Conservation (phyloP, 169 alveolate species). For the Plasmodium cynomolgi region DNA sequence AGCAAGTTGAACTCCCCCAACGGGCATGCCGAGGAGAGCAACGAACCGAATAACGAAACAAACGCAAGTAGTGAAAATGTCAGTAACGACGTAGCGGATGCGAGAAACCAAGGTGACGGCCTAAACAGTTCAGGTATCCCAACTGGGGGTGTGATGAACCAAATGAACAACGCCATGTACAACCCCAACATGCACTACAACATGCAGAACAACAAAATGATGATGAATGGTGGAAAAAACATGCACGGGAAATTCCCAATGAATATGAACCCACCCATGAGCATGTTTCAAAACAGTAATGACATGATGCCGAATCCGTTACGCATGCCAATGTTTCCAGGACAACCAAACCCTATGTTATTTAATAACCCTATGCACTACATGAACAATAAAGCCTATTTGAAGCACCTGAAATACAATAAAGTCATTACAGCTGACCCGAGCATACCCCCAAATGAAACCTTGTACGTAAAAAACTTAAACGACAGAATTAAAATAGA, state of each 20-base stretch:
- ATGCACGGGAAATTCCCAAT: slow-evolving; percentile 19
- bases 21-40: neutral
- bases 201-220: slow-evolving; percentile 12
- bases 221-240: slow-evolving; percentile 1
- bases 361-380: slow-evolving; percentile 43
- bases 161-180: neutral
- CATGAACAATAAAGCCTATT: slow-evolving; percentile 71
- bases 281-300: neutral
- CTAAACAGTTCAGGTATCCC: neutral
- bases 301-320: slow-evolving; percentile 26
- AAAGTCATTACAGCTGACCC: slow-evolving; percentile 82
- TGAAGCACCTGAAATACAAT: slow-evolving; percentile 73
- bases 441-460: slow-evolving; percentile 82
- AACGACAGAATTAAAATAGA: slow-evolving; percentile 81
- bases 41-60: neutral
- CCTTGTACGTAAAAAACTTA: slow-evolving; percentile 80
- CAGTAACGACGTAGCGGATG: neutral
- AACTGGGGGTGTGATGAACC: neutral
- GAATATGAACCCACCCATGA: slow-evolving; percentile 54
- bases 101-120: neutral
- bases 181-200: slow-evolving; percentile 13
- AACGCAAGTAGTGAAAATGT: neutral
- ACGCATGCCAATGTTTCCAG: slow-evolving; percentile 45
- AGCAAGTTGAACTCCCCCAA: neutral
- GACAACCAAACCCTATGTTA: slow-evolving; percentile 38